These are phyloP conservation scores for Candida krabiensis DNA, from an alignment of 805 yeast species.

Conservation along the genomic window DNA sequence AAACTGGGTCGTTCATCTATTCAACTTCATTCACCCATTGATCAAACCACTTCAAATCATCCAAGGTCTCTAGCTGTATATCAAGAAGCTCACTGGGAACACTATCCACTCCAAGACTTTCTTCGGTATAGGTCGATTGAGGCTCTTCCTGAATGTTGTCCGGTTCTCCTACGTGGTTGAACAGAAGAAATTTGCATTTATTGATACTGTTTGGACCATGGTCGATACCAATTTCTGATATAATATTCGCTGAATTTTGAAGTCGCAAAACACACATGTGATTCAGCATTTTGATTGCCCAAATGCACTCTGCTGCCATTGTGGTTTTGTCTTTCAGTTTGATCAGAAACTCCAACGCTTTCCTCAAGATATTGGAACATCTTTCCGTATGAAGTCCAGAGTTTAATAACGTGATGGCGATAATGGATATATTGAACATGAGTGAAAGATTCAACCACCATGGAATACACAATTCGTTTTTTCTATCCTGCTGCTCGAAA, in stretches of 20 bases:
- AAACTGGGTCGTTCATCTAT: no score
- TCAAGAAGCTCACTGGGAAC: background rate
- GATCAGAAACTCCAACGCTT: background rate
- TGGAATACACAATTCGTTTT: slow-evolving; percentile 1
- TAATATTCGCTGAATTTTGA: background rate
- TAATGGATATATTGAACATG: slow-evolving; percentile 1
- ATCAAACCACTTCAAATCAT: slow-evolving; percentile 1
- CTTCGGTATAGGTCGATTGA: no score
- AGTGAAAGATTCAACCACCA: slow-evolving; percentile 5
- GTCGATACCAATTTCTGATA: slow-evolving; percentile 1
- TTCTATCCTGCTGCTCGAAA: no score
- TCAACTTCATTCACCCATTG: slow-evolving; percentile 3
- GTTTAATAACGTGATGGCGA: background rate
- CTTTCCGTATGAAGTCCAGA: no score
- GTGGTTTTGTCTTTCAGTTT: background rate
- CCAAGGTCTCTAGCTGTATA: background rate
- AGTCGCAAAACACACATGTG: slow-evolving; percentile 1
- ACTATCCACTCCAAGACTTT: background rate
- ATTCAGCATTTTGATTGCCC: slow-evolving; percentile 1
- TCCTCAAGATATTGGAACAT: slow-evolving; percentile 1
- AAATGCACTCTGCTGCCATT: slow-evolving; percentile 3
- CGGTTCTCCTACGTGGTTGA: no score
- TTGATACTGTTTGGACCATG: slow-evolving; percentile 1
- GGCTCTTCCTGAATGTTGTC: no score
- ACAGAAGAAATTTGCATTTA: background rate